Conservation (phyloP, 2,329 filamentous ascomycete genomes). For the Aspergillus udagawae region DNA sequence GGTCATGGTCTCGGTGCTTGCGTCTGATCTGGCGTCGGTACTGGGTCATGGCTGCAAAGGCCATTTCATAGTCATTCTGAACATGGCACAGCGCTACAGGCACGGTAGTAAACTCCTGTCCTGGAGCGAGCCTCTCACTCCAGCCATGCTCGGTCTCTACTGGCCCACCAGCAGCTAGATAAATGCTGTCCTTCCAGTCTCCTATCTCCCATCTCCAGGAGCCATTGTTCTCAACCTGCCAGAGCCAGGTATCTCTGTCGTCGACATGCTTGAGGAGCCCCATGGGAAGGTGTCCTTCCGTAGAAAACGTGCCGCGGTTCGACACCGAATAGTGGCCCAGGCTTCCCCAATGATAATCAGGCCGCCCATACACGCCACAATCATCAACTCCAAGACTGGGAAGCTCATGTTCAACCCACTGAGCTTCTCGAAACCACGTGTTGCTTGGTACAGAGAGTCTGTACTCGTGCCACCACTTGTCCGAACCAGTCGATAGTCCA, state of each 20-base stretch:
- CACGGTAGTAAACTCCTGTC: constrained; percentile 20
- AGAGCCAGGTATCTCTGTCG: constrained; percentile 27
- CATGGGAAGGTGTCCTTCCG: constrained; percentile 27
- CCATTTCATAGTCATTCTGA: constrained; percentile 15
- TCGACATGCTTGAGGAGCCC: constrained; percentile 22
- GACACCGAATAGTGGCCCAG: constrained; percentile 18
- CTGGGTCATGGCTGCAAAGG: constrained; percentile 24
- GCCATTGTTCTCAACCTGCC: constrained; percentile 36
- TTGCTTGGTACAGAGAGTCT: constrained; percentile 21
- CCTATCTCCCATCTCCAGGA: constrained; percentile 38
- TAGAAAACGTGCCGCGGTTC: constrained; percentile 29
- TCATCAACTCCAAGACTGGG: constrained; percentile 28
- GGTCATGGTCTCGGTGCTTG: constrained; percentile 25
- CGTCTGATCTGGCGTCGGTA: constrained; percentile 30
- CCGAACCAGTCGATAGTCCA: constrained; percentile 11
- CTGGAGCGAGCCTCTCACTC: constrained; percentile 20
- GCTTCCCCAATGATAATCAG: constrained; percentile 15
- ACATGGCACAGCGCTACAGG: constrained; percentile 23
- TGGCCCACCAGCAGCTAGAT: constrained; percentile 27
- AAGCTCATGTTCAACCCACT: constrained; percentile 26
- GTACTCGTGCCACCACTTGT: constrained; percentile 23
- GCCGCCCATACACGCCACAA: constrained; percentile 17
- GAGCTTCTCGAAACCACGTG: constrained; percentile 33
- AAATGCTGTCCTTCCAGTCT: constrained; percentile 31
- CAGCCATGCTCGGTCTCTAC: constrained; percentile 26